Conservation (phyloP, 192 early-diverging fungal species). For the Coemansia sp. region DNA sequence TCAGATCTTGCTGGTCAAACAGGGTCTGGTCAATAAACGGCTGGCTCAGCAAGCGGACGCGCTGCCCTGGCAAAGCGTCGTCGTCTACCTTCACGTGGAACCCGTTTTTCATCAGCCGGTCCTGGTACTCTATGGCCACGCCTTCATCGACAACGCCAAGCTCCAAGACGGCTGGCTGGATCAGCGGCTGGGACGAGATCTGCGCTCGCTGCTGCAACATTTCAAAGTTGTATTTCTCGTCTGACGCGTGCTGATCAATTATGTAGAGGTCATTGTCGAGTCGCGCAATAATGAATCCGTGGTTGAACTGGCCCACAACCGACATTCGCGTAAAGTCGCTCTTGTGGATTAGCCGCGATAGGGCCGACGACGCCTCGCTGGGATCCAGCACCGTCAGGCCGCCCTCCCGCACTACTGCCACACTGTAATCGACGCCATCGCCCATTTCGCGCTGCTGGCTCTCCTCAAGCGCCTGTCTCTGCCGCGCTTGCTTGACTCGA, state of each 20-base stretch:
- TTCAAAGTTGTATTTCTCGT: slow-evolving; percentile 98
- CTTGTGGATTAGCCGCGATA: slow-evolving; percentile 61
- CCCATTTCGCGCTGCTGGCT: background rate
- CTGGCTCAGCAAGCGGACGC: slow-evolving; percentile 64
- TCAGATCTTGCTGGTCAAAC: slow-evolving; percentile 60
- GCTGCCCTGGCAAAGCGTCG: slow-evolving; percentile 51
- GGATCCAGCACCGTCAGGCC: slow-evolving; percentile 15
- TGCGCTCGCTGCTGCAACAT: slow-evolving; percentile 59
- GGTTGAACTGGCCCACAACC: slow-evolving; percentile 94
- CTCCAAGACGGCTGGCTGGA: slow-evolving; percentile 64
- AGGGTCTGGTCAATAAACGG: slow-evolving; percentile 70
- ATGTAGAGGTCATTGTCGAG: slow-evolving; percentile 76
- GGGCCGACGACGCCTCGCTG: slow-evolving; percentile 10
- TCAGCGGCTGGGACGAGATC: slow-evolving; percentile 64
- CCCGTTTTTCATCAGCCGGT: slow-evolving; percentile 69
- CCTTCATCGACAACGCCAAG: slow-evolving; percentile 76
- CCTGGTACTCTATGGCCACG: slow-evolving; percentile 67
- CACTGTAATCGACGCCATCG: background rate
- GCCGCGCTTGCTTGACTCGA: slow-evolving; percentile 10
- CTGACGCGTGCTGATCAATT: slow-evolving; percentile 95
- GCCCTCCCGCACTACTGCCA: slow-evolving; percentile 10
- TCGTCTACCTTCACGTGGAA: slow-evolving; percentile 70
- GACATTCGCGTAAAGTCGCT: slow-evolving; percentile 78
- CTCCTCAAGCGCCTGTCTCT: slow-evolving; percentile 4
- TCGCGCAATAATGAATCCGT: slow-evolving; percentile 84